Evolutionary conservation across 768 basidiomycete species (phyloP), one percentile per base, ranked within the genome.

Genomic region (Cystofilobasidium macerans): DNA sequence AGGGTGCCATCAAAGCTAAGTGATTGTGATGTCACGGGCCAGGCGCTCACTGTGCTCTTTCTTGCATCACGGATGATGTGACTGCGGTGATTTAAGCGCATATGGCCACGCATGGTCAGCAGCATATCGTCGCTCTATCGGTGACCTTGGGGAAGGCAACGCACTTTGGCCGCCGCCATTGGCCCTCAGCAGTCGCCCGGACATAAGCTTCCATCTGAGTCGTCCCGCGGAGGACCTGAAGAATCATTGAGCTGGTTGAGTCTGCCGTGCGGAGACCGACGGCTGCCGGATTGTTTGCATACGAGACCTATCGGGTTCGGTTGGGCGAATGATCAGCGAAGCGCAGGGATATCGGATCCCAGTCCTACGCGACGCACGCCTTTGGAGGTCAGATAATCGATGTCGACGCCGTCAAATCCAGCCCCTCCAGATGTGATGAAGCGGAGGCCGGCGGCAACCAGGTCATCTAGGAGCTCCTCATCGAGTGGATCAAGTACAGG

Each of bases 331-430:
- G n/a, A n/a, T n/a, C n/a, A n/a, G n/a, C n/a, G n/a, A n/a, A n/a
- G n/a, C n/a, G n/a, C n/a, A n/a, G n/a, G n/a, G n/a, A n/a, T n/a
- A n/a, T n/a, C n/a, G n/a, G n/a, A n/a, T n/a, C n/a, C n/a, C n/a
- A n/a, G n/a, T 65, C 71, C 3, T 69, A 22, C 12, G 22, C 42
- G 42, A 43, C 42, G 11, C 48, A 51, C 68, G 35, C 68, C 60
- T 45, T 69, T 65, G n/a, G 61, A 57, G 28, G 73, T 74, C 11
- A 78, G 65, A 57, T 69, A 77, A 3, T 75, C 70, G 32, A 76
- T 69, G 64, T 77, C 76, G 40, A 77, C 74, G 58, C 71, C 69
- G 57, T 76, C 75, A 62, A 74, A 76, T 26, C 76, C 76, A 4
- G 74, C 74, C 26, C 74, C 75, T 53, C 71, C 69, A 26, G 66